Base-by-base conservation (phyloP, 768 basidiomycete species). In the Pleurotus giganteus region DNA sequence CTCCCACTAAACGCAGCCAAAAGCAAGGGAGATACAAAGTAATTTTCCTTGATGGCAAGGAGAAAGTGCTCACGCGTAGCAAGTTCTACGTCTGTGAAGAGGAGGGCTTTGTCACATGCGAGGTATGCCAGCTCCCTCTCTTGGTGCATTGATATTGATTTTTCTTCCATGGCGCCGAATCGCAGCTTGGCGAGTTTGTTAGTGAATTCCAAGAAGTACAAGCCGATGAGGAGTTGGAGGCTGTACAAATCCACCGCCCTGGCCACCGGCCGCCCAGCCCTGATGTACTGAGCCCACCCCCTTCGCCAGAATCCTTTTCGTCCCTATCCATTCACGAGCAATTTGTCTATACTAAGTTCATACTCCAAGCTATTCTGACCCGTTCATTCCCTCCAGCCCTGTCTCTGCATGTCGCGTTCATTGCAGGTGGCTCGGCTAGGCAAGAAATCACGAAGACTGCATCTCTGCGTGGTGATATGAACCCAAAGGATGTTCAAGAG, bases 311-410 rank as follows among this genome's bases (percentile, higher is more conserved):
- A 0, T 66, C 68, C n/a, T 89, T 88, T 58, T 63, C 59, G 36
- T 66, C 73, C 19, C 74, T 89, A 27, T 53, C 74, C 4, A 74
- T 88, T 5, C 72, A 72, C 17, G 68, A 79, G 34, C 88, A 91
- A 59, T 81, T 92, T 53, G 76, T 71, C 9, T 89, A 88, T 61
- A 74, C 80, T 24, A 89, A 85, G 57, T 82, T 82, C 1, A 73
- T 90, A 12, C 69, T 92, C 39, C 67, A 62, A 23, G 84, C 83
- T 1, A 78, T 90, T 28, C 65, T 91, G 29, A 77, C 75, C 29
- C 79, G 79, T 28, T 60, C 64, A 28, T 91, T 87, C 63, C 57
- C 53, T 1, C 89, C 90, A 1, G 80, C 81, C 2, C 62, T 58
- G 53, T 60, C 60, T 24, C 74, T 74, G 21, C 84, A 89, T 58